Conservation (phyloP, 2,329 filamentous ascomycete genomes). For the Talaromyces albobiverticillius region DNA sequence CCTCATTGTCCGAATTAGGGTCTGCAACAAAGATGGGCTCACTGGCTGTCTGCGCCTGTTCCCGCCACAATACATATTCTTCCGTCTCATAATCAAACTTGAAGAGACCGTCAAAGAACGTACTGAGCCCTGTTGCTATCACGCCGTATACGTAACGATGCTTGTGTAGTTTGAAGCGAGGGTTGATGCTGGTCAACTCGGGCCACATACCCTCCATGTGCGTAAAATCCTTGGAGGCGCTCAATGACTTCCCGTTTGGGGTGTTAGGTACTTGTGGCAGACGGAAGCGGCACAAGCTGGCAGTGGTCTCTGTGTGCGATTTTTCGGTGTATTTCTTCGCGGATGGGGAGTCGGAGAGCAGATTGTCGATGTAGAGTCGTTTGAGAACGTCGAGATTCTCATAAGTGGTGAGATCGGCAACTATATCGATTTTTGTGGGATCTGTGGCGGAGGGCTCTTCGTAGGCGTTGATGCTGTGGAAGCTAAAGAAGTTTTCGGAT, state of each 20-base stretch:
- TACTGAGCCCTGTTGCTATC: conserved; percentile 47
- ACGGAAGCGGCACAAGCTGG: conserved; percentile 35
- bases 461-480: conserved; percentile 76
- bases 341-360: conserved; percentile 56
- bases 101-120: conserved; percentile 51
- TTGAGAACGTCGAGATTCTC: conserved; percentile 63
- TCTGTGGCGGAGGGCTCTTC: conserved; percentile 51
- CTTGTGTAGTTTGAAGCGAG: conserved; percentile 38
- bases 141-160: conserved; percentile 52
- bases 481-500: conserved; percentile 69
- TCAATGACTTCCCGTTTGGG: conserved; percentile 18
- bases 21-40: conserved; percentile 52
- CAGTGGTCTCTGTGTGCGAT: background rate
- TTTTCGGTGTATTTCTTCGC: conserved; percentile 25
- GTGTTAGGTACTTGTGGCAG: conserved; percentile 31
- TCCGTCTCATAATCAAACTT: conserved; percentile 52
- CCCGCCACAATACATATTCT: conserved; percentile 41
- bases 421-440: conserved; percentile 48
- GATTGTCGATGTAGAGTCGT: conserved; percentile 66
- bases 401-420: conserved; percentile 65
- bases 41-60: conserved; percentile 50
- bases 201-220: conserved; percentile 18
- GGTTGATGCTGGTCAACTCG: conserved; percentile 54
- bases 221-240: conserved; percentile 3
- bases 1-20: conserved; percentile 36